Evolutionary conservation across 2,329 filamentous ascomycete genomes (phyloP).

Genomic region (Tolypocladium capitatum): DNA sequence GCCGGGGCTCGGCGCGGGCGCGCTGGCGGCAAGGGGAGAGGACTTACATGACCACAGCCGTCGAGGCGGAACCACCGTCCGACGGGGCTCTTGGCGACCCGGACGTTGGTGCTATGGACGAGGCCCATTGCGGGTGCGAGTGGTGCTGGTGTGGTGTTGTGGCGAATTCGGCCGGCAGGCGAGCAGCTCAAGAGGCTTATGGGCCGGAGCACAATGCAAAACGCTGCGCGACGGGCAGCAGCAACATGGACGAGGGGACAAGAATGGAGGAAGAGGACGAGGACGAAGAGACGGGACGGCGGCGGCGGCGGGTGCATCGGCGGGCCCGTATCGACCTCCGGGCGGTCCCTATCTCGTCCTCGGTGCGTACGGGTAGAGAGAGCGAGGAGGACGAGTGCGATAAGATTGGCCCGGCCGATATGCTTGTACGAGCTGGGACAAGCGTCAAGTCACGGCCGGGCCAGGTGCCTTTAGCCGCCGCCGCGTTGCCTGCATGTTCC

Average conservation of each 20-base stretch:
- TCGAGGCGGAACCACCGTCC: constrained; percentile 70
- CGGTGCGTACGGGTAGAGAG: not conserved
- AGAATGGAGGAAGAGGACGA: not conserved
- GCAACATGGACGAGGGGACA: not conserved
- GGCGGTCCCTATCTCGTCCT: not conserved
- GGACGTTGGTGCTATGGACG: constrained; percentile 36
- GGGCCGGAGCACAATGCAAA: too few species aligned
- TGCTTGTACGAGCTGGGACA: not conserved
- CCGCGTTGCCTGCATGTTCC: too few species aligned
- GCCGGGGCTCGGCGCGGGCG: not conserved
- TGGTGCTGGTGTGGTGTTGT: not conserved
- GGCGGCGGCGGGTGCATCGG: not conserved
- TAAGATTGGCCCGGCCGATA: too few species aligned
- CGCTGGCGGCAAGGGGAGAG: not conserved
- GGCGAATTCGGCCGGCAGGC: too few species aligned
- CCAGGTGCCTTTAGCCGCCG: too few species aligned
- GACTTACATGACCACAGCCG: constrained; percentile 65
- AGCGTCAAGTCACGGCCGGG: too few species aligned
- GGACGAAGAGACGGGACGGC: not conserved
- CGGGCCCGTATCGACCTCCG: not conserved
- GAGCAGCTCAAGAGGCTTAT: too few species aligned
- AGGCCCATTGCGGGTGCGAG: constrained; percentile 26
- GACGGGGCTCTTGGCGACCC: constrained; percentile 50
- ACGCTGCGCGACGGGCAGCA: too few species aligned
- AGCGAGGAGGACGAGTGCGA: too few species aligned